Evolutionary conservation across 345 rosid genomes (phyloP).

Genomic region (Camelina neglecta): DNA sequence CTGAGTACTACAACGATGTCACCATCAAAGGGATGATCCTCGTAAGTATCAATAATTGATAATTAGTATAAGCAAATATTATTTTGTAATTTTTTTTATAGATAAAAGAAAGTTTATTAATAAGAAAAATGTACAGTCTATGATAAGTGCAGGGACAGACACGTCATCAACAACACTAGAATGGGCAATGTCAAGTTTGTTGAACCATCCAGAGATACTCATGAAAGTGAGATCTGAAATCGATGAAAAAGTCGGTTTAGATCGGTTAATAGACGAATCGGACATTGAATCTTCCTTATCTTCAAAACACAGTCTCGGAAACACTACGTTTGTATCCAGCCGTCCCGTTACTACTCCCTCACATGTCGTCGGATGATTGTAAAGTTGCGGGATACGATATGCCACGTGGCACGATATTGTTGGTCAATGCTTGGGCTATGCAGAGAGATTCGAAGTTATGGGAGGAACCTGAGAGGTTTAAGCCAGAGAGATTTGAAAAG

Average conservation of each 20-base stretch:
- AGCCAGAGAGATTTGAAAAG: conserved; percentile 55
- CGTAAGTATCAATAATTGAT: conserved; percentile 20
- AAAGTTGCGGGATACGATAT: conserved; percentile 49
- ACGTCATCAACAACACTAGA: conserved; percentile 59
- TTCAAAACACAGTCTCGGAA: conserved; percentile 50
- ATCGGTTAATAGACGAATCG: conserved; percentile 47
- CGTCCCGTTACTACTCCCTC: conserved; percentile 54
- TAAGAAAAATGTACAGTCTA: conserved; percentile 12
- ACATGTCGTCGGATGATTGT: conserved; percentile 47
- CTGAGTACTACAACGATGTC: conserved; percentile 52
- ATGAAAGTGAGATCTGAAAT: conserved; percentile 48
- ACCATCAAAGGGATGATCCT: conserved; percentile 56
- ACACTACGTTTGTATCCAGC: conserved; percentile 51
- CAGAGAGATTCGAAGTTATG: conserved; percentile 52
- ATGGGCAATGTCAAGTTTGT: conserved; percentile 59
- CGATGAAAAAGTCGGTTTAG: conserved; percentile 42
- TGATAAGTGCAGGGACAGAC: conserved; percentile 56
- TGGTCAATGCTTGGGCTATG: conserved; percentile 58
- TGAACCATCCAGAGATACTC: conserved; percentile 49
- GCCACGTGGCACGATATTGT: conserved; percentile 48
- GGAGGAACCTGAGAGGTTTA: conserved; percentile 51
- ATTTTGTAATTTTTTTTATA: not conserved
- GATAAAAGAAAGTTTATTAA: not conserved
- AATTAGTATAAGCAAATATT: not conserved
- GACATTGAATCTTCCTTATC: conserved; percentile 47